These are phyloP conservation scores for Aspergillus luchuensis DNA, from an alignment of 2,329 filamentous ascomycete genomes.

Conservation along the genomic window DNA sequence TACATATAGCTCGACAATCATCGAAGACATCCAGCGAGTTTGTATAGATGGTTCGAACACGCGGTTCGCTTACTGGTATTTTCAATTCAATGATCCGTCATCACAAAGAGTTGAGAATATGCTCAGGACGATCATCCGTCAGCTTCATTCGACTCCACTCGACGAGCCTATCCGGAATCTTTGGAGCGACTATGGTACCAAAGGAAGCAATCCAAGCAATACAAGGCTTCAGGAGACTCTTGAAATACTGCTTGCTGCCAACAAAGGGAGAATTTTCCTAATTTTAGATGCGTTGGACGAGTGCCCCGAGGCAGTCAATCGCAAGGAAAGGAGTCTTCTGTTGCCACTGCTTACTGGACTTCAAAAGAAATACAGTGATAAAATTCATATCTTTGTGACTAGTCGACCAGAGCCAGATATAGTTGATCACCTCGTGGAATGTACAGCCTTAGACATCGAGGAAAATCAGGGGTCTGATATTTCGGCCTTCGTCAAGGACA, in stretches of 20 bases:
- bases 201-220: not conserved
- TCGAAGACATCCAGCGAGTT: not conserved
- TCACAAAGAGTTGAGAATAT: not conserved
- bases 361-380: not conserved
- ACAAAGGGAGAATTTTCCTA: not conserved
- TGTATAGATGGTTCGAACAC: not conserved
- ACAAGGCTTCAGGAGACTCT: not conserved
- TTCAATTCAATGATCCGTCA: not conserved
- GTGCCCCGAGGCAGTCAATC: not conserved
- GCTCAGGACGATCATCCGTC: not conserved
- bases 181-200: not conserved
- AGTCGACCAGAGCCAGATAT: constrained; percentile 1
- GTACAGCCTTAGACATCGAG: not conserved
- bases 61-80: not conserved
- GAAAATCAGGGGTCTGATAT: not conserved
- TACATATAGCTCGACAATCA: not conserved
- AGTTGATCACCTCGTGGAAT: not conserved
- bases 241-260: not conserved
- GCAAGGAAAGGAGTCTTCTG: not conserved
- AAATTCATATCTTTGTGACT: not conserved
- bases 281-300: constrained; percentile 7
- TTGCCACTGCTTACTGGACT: not conserved
- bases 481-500: not conserved
- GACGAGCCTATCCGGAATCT: not conserved
- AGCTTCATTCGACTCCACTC: not conserved